Conservation (phyloP, 495 filamentous ascomycete genomes). For the Penicillium parvum region DNA sequence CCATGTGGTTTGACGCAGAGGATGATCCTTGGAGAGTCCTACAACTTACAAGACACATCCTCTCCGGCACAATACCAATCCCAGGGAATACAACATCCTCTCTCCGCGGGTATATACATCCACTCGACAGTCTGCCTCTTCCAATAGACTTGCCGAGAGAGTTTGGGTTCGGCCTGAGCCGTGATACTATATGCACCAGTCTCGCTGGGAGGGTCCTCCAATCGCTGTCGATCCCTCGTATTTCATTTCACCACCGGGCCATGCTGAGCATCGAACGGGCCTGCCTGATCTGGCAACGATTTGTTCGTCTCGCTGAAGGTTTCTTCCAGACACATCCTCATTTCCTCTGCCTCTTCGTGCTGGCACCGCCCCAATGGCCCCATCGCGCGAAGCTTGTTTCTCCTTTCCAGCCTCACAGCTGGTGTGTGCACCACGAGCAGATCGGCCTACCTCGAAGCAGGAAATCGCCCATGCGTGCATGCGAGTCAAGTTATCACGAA, state of each 20-base stretch:
- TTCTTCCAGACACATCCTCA: neutral
- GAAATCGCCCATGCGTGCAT: conserved; percentile 1
- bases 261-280: too few species aligned
- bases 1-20: too few species aligned
- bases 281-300: conserved; percentile 7
- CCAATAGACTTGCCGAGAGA: conserved; percentile 12
- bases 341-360: neutral
- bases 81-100: neutral
- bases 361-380: conserved; percentile 3
- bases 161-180: conserved; percentile 25
- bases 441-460: conserved; percentile 11
- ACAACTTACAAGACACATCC: too few species aligned
- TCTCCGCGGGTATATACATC: neutral
- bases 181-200: conserved; percentile 1
- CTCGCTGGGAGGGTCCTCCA: conserved; percentile 7
- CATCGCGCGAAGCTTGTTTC: conserved; percentile 26
- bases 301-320: too few species aligned
- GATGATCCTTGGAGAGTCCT: too few species aligned
- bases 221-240: conserved; percentile 26
- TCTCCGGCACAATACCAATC: too few species aligned
- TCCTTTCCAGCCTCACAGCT: neutral
- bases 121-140: neutral
- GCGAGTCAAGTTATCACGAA: too few species aligned
- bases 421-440: neutral
- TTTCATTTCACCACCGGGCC: neutral